Conservation (phyloP, 1,284 basidiomycete species). For the Clitocybe nebularis region DNA sequence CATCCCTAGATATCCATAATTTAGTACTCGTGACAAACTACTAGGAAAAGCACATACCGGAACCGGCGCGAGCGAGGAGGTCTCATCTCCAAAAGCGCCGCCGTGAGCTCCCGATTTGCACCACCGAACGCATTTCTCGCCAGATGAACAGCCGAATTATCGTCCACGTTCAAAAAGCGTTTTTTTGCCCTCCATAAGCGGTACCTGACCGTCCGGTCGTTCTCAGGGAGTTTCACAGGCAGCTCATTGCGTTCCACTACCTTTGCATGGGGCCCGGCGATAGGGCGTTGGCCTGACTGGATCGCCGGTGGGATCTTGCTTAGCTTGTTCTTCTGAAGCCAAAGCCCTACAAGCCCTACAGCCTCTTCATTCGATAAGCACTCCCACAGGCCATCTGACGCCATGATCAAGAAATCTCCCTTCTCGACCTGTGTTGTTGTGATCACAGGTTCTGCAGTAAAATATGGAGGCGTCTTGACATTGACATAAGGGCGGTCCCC, state of each 20-base stretch:
- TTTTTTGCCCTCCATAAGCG: constrained; percentile 38
- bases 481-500: not conserved
- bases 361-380: constrained; percentile 55
- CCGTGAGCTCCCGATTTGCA: constrained; percentile 44
- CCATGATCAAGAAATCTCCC: constrained; percentile 56
- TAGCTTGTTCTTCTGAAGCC: constrained; percentile 28
- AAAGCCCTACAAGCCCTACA: constrained; percentile 50
- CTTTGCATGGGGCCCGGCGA: constrained; percentile 3
- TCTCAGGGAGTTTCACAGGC: constrained; percentile 8
- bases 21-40: not conserved
- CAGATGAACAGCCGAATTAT: constrained; percentile 51
- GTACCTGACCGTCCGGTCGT: constrained; percentile 31
- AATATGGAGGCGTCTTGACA: constrained; percentile 20
- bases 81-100: constrained; percentile 33
- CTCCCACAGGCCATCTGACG: constrained; percentile 57
- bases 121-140: constrained; percentile 60
- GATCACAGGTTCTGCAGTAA: constrained; percentile 59
- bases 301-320: not conserved
- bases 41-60: constrained; percentile 6
- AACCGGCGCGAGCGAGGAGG: constrained; percentile 10
- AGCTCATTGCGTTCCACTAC: constrained; percentile 12
- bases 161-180: constrained; percentile 40
- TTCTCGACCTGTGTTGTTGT: constrained; percentile 36
- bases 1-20: not conserved
- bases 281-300: not conserved